phyloP scores from a whole-genome alignment of 2,329 filamentous ascomycete species.

The Blumeriella jaapii region DNA sequence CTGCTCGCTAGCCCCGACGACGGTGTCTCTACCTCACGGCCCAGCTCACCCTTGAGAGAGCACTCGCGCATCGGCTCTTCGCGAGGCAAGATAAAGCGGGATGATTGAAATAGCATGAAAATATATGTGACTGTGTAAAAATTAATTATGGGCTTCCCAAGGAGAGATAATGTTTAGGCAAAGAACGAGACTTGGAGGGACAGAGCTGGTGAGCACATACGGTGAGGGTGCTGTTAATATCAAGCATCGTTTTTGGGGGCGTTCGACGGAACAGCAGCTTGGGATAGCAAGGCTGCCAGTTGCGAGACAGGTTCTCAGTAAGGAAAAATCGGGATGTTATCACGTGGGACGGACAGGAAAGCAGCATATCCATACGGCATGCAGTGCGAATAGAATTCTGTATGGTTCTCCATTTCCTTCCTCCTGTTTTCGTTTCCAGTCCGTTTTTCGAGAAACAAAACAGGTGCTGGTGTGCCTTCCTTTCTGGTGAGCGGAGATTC shows the following conservation, averaged over 20 bases:
- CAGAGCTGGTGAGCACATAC: slow-evolving; percentile 5
- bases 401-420: neutral
- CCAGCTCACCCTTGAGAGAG: slow-evolving; percentile 35
- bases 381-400: slow-evolving; percentile 1
- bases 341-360: slow-evolving; percentile 6
- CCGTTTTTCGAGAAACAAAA: no score
- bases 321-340: slow-evolving; percentile 4
- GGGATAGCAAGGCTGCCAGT: slow-evolving; percentile 6
- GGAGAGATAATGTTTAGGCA: no score
- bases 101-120: slow-evolving; percentile 23
- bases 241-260: slow-evolving; percentile 10
- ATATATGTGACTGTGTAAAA: slow-evolving; percentile 5
- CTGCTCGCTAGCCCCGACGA: slow-evolving; percentile 28
- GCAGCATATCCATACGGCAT: slow-evolving; percentile 1
- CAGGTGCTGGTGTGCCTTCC: no score
- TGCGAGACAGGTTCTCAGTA: no score
- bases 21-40: slow-evolving; percentile 40
- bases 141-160: no score
- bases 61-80: slow-evolving; percentile 32
- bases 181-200: no score
- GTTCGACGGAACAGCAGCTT: slow-evolving; percentile 8
- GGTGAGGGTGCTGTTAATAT: slow-evolving; percentile 1
- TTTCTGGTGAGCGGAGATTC: no score
- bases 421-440: neutral
- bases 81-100: slow-evolving; percentile 28